Base-by-base conservation (phyloP, 2,329 filamentous ascomycete species). In the Arachnomyces sp. region DNA sequence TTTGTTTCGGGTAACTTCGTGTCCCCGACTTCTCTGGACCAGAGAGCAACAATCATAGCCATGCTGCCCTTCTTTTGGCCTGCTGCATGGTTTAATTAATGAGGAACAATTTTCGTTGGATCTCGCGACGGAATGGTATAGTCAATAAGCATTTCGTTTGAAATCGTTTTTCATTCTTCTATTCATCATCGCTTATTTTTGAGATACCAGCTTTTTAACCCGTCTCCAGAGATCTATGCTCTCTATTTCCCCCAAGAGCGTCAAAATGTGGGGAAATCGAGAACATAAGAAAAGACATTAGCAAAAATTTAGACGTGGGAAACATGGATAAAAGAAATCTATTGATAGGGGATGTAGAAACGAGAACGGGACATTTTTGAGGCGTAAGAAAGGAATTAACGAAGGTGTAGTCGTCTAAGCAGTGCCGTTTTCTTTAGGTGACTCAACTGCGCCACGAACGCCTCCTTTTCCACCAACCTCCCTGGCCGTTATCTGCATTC, bases 401-500 rank as follows among this genome's bases (percentile, higher is more conserved):
- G 16, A 36, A 14, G 14, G 11, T 35, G 36, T 20, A 2, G 14
- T 28, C n/a, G 25, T 38, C 30, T 38, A 57, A 34, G 52, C 55
- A 47, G 49, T 55, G 31, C 61, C 60, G 46, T 66, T 60, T 36
- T 53, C 51, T 36, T 56, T 51, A 9, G 60, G 54, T 28, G 60
- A 62, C 48, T 72, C 70, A 35, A 77, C 58, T 39, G 56, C 62
- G 35, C 84, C 86, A 52, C 87, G 73, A 44, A 92, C 79, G 51
- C 87, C 89, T 32, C 83, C 83, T 72, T 94, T 90, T 44, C 79
- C 84, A 48, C 90, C 89, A 36, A 94, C 82, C 63, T 94, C 88
- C 49, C 90, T 76, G 42, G 82, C 81, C 31, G 89, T 84, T 50
- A 94, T 74, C 36, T 83, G 86, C 46, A 95, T 75, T 49, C 73